phyloP scores from a whole-genome alignment of 225 moss, liverwort and hornwort species.

The Bryoerythrophyllum caledonicum region DNA sequence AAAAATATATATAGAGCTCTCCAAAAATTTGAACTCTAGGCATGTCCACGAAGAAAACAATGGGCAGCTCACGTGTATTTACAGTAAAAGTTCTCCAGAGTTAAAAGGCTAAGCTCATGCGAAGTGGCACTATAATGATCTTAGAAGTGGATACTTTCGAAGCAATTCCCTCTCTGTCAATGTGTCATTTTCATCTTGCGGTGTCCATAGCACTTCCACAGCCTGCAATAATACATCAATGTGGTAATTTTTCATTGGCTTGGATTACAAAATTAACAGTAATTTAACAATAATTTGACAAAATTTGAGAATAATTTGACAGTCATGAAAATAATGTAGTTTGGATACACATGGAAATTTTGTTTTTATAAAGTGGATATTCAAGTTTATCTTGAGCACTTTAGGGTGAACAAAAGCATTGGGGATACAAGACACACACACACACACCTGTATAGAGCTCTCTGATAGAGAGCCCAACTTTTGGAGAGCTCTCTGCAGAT shows the following conservation, averaged over 20 bases:
- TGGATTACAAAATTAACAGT: no score
- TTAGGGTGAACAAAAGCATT: not conserved
- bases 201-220: slow-evolving; percentile 60
- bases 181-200: slow-evolving; percentile 58
- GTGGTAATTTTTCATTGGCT: no score
- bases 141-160: slow-evolving; percentile 49
- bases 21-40: slow-evolving; percentile 22
- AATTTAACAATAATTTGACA: no score
- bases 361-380: no score
- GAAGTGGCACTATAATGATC: slow-evolving; percentile 34
- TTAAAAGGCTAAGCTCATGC: not conserved
- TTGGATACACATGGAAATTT: no score
- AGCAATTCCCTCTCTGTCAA: slow-evolving; percentile 48
- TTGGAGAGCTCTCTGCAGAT: slow-evolving; percentile 49
- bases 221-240: slow-evolving; percentile 53
- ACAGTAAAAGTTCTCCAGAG: slow-evolving; percentile 34
- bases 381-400: no score
- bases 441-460: slow-evolving; percentile 42
- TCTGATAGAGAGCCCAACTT: slow-evolving; percentile 48
- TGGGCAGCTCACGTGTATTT: slow-evolving; percentile 23
- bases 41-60: slow-evolving; percentile 26
- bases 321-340: no score
- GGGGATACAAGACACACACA: not conserved
- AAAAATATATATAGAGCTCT: not conserved
- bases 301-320: no score